These are phyloP conservation scores for Dianthus caryophyllus DNA, from an alignment of 148 eudicot species.

Conservation along the genomic window DNA sequence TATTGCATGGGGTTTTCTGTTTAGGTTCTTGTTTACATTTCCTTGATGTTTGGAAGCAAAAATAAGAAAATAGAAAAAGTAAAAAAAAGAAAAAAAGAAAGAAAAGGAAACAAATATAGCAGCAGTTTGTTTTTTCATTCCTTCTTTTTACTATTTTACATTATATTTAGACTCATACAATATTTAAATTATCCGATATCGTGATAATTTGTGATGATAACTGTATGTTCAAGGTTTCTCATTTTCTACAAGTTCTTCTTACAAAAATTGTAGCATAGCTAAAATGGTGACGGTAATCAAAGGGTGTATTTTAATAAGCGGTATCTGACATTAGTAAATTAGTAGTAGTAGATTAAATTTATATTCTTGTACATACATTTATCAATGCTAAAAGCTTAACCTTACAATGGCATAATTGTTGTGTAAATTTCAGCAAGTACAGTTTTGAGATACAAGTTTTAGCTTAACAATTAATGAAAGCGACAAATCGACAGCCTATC, in stretches of 20 bases:
- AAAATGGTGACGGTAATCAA: neutral
- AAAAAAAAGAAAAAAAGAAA: too few species aligned
- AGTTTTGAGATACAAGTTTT: too few species aligned
- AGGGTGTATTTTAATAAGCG: too few species aligned
- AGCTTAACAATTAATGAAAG: too few species aligned
- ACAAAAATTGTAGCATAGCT: neutral
- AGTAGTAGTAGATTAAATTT: too few species aligned
- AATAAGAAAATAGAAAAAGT: slow-evolving; percentile 60
- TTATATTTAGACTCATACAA: neutral
- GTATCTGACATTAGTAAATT: too few species aligned
- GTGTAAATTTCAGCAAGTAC: too few species aligned
- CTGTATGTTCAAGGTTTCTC: neutral
- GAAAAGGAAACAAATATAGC: too few species aligned
- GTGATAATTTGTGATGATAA: neutral
- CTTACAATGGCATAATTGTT: too few species aligned
- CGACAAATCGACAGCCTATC: too few species aligned
- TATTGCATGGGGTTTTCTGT: slow-evolving; percentile 73
- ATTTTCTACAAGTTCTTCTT: neutral
- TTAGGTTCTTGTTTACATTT: slow-evolving; percentile 66
- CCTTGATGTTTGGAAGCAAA: slow-evolving; percentile 68
- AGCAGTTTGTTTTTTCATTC: neutral
- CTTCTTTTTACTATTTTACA: neutral
- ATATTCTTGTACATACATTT: too few species aligned
- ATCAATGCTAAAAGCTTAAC: too few species aligned
- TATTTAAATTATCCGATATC: slow-evolving; percentile 7